Base-by-base conservation (phyloP, 2,329 filamentous ascomycete genomes). In the Apiospora kogelbergensis region DNA sequence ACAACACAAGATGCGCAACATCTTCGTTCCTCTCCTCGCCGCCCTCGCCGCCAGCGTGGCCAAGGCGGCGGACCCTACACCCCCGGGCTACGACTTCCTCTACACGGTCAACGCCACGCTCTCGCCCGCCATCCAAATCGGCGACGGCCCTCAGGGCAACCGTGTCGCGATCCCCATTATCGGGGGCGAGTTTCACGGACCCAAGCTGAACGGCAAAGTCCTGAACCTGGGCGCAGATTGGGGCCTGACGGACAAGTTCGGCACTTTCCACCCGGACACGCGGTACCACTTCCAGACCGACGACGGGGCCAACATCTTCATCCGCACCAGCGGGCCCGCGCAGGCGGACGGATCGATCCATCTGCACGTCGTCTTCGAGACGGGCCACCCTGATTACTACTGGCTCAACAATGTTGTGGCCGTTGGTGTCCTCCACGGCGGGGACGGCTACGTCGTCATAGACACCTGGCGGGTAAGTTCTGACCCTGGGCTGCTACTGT, bases 381-480 rank as follows among this genome's bases (percentile, higher is more conserved):
- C 77, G 42, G 74, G 74, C 15, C 73, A 71, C 53, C 45, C 64
- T 13, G 71, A 75, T 66, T 78, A 78, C 57, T 75, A 74, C 63
- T 78, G 77, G 77, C 63, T 79, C 30, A 79, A 79, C 71, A 73
- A 77, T 63, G 71, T 78, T 15, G 70, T 78, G 37, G 74, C 74
- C 0, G 75, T 78, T 6, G 77, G 76, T 1, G 68, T 77, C 1
- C 33, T 78, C 69, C 73, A 45, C 30, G 24, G 70, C 6, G 73
- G 67, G 9, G 67, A 45, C 33, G 73, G 70, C 15, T 74, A 48
- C 41, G 73, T 71, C 26, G 66, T 70, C 60, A 76, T 78, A 60
- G 77, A 78, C 65, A 73, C 72, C 11, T 79, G 76, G 77, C 74
- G 78, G 71, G 66, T 78, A 66, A 63, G 70, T 67, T 53, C 1